Conservation (phyloP, 768 basidiomycete species). For the Russula griseocarnosa region DNA sequence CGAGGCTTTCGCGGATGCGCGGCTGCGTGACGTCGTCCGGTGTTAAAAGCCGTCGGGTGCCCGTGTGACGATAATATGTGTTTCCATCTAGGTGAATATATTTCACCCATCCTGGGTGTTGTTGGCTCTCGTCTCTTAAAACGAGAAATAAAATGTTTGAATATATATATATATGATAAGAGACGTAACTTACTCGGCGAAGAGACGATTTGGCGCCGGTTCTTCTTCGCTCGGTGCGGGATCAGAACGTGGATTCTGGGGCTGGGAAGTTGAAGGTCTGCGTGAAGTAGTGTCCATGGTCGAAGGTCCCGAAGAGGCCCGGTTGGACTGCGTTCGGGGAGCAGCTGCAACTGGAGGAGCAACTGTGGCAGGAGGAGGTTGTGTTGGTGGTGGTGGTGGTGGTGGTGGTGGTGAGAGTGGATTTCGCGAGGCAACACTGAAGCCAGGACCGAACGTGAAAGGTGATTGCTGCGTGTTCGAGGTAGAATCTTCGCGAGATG, state of each 20-base stretch:
- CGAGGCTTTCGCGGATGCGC: conserved; percentile 9
- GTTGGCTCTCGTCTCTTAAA: background rate
- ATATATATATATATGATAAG: too few relatives aligned
- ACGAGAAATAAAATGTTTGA: background rate
- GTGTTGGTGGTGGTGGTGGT: background rate
- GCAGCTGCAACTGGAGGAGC: background rate
- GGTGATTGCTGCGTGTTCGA: background rate
- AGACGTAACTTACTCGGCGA: conserved; percentile 4
- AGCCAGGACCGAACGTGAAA: background rate
- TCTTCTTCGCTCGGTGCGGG: background rate
- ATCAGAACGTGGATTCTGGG: background rate
- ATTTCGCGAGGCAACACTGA: background rate
- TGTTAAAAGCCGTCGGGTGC: background rate
- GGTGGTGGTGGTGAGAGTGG: background rate
- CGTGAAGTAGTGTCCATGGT: background rate
- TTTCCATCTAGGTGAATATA: conserved; percentile 10
- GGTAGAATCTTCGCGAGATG: background rate
- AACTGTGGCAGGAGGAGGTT: background rate
- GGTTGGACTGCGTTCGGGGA: background rate
- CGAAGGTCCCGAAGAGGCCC: background rate
- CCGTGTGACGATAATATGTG: conserved; percentile 4
- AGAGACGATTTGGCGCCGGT: background rate
- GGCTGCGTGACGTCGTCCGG: conserved; percentile 17
- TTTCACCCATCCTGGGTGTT: conserved; percentile 10
- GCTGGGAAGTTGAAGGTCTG: background rate